Percentiles rank a stretch among this genome's conserved stretches.
Conservation (phyloP, 768 basidiomycete species). For the Lactarius tabidus region DNA sequence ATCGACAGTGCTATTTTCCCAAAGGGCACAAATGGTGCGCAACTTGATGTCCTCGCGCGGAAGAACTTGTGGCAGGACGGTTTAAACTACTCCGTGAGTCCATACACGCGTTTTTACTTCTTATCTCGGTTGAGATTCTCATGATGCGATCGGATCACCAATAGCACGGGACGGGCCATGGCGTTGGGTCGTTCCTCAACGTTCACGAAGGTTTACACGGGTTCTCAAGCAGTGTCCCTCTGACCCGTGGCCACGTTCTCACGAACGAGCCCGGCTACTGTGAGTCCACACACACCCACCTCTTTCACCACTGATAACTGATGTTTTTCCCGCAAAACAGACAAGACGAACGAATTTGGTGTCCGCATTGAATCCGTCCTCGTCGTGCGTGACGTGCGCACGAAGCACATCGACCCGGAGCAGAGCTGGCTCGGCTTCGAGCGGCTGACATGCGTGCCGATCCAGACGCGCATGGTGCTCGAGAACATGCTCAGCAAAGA, state of each 20-base stretch:
- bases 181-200: conserved; percentile 81
- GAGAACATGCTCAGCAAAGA: conserved; percentile 78
- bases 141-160: conserved; percentile 11
- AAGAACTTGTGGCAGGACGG: conserved; percentile 86
- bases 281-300: conserved; percentile 42
- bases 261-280: conserved; percentile 95
- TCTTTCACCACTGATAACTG: not conserved
- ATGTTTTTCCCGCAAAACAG: conserved; percentile 29
- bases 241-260: conserved; percentile 83
- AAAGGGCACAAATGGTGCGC: conserved; percentile 76
- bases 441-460: conserved; percentile 90
- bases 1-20: conserved; percentile 91
- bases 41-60: conserved; percentile 86
- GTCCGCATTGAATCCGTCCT: conserved; percentile 90
- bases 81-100: conserved; percentile 67
- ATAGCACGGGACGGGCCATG: conserved; percentile 90
- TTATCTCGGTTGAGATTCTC: not conserved
- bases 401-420: conserved; percentile 66
- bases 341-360: conserved; percentile 78
- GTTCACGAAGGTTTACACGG: conserved; percentile 84
- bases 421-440: conserved; percentile 87
- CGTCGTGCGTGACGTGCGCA: conserved; percentile 68
- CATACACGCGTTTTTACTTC: conserved; percentile 6
- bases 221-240: conserved; percentile 63
- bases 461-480: conserved; percentile 87